phyloP scores from a whole-genome alignment of 768 basidiomycete species.

The Leccinum disarticulatum region DNA sequence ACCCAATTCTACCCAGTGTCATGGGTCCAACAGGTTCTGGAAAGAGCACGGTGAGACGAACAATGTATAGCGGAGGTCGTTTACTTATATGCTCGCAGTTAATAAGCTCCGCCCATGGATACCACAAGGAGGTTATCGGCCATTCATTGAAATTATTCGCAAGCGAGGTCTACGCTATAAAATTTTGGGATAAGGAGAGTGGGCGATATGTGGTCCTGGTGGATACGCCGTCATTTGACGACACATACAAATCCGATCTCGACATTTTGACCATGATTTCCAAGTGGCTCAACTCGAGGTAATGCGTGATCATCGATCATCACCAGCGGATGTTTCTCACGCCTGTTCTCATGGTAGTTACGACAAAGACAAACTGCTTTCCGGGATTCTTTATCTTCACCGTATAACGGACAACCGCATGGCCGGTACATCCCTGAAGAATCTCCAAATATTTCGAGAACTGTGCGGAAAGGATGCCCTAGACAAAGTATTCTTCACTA shows the following conservation, averaged over 20 bases:
- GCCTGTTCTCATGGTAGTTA: neutral
- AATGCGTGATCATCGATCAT: neutral
- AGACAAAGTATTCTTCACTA: constrained; percentile 32
- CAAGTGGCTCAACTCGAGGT: constrained; percentile 16
- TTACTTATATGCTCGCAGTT: neutral
- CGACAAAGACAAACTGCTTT: constrained; percentile 16
- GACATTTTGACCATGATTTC: constrained; percentile 13
- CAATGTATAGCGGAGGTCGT: neutral
- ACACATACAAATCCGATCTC: constrained; percentile 16
- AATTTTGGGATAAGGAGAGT: constrained; percentile 3
- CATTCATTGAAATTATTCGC: constrained; percentile 13
- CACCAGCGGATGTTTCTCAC: no score
- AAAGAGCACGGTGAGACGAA: neutral
- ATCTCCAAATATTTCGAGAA: constrained; percentile 34
- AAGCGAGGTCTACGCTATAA: constrained; percentile 6
- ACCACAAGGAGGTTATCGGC: neutral
- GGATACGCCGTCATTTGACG: constrained; percentile 15
- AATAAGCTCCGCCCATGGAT: neutral
- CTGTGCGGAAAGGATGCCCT: constrained; percentile 30
- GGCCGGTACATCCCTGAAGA: constrained; percentile 33
- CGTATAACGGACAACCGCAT: constrained; percentile 41
- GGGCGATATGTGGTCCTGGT: constrained; percentile 10
- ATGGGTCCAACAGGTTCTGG: neutral
- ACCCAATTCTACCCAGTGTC: neutral
- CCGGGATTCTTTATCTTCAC: constrained; percentile 40